phyloP scores from a whole-genome alignment of 179 eudicot species.

The Carnegiea gigantea region DNA sequence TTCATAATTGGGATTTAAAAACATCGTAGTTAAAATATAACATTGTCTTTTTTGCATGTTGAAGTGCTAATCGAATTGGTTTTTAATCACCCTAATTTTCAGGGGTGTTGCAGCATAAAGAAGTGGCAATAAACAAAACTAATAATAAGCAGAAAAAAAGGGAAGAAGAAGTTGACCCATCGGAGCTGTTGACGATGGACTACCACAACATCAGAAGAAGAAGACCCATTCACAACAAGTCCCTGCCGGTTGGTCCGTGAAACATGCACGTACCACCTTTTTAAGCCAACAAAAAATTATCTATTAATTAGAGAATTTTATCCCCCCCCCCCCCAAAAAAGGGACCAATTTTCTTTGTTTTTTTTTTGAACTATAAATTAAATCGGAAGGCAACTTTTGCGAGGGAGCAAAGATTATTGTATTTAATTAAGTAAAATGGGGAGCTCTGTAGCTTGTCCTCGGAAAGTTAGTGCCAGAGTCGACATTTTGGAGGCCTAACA shows the following conservation, averaged over 20 bases:
- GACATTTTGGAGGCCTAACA: constrained; percentile 26
- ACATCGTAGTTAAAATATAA: too few species aligned
- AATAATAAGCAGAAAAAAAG: constrained; percentile 14
- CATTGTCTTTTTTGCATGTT: not conserved
- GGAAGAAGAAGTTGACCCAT: constrained; percentile 20
- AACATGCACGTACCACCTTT: constrained; percentile 22
- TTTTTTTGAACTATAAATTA: not conserved
- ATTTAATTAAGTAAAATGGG: constrained; percentile 26
- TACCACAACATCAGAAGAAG: constrained; percentile 33
- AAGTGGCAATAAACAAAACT: not conserved
- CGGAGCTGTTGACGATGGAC: constrained; percentile 37
- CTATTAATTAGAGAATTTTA: not conserved
- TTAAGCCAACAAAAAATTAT: not conserved
- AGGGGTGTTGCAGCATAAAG: constrained; percentile 25
- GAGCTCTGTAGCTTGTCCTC: constrained; percentile 22
- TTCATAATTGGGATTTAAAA: too few species aligned
- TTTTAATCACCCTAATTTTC: constrained; percentile 14
- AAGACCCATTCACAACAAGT: constrained; percentile 40
- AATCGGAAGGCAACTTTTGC: constrained; percentile 29
- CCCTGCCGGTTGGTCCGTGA: constrained; percentile 31
- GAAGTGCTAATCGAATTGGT: not conserved
- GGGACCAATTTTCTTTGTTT: constrained; percentile 13
- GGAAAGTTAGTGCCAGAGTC: constrained; percentile 19
- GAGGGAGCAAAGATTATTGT: constrained; percentile 17
- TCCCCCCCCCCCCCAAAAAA: not conserved